These are phyloP conservation scores for Alopecurus myosuroides DNA, from an alignment of 176 grass and related monocot genomes.

Conservation along the genomic window DNA sequence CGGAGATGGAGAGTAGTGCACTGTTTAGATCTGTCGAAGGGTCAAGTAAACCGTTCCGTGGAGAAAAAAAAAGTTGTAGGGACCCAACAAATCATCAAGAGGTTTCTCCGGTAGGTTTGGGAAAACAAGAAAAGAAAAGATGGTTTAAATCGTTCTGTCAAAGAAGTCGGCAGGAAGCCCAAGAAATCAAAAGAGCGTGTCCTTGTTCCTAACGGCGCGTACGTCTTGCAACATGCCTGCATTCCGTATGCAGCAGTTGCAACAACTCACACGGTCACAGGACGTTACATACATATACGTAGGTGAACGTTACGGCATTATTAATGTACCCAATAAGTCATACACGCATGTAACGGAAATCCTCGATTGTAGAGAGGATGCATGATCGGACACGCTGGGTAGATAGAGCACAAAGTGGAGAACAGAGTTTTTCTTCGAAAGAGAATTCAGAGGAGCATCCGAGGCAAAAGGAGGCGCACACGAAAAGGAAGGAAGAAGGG, in stretches of 20 bases:
- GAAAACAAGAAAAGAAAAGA: too few species aligned
- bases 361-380: too few species aligned
- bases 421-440: background rate
- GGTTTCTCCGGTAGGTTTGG: background rate
- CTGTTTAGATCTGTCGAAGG: too few species aligned
- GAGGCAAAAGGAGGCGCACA: background rate
- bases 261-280: background rate
- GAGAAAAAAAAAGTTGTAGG: background rate
- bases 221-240: background rate
- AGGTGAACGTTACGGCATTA: background rate
- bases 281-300: background rate
- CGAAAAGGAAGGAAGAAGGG: background rate
- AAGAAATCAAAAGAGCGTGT: background rate
- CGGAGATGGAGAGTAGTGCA: too few species aligned
- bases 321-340: too few species aligned
- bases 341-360: too few species aligned
- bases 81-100: background rate
- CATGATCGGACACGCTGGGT: too few species aligned
- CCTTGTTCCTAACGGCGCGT: background rate
- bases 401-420: too few species aligned
- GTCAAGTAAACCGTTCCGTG: too few species aligned
- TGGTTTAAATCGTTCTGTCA: background rate
- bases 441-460: background rate
- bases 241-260: background rate
- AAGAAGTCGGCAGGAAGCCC: background rate